phyloP scores from a whole-genome alignment of 176 grass and related monocot genomes.

The Aegilops umbellulata region DNA sequence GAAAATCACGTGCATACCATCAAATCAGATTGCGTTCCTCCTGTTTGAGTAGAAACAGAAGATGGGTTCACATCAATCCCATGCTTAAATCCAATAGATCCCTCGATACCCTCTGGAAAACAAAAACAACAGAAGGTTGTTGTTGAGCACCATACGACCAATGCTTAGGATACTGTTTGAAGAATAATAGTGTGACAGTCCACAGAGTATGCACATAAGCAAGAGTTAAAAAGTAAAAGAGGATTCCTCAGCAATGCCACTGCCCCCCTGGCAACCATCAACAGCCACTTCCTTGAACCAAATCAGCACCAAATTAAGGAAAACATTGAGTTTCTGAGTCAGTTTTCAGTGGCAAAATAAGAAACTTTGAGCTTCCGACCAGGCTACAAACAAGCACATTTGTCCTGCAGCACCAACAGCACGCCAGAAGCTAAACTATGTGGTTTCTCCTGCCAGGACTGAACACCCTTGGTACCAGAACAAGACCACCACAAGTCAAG shows the following conservation, averaged over 20 bases:
- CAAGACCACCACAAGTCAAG: slow-evolving; percentile 18
- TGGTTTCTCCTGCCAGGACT: not conserved
- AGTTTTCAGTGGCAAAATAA: not conserved
- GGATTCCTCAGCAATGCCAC: slow-evolving; percentile 21
- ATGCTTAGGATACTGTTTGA: slow-evolving; percentile 40
- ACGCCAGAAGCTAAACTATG: slow-evolving; percentile 20
- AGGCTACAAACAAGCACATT: slow-evolving; percentile 14
- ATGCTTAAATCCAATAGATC: slow-evolving; percentile 43
- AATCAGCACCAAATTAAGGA: not conserved
- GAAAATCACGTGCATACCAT: slow-evolving; percentile 43
- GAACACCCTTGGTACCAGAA: not conserved
- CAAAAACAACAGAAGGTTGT: slow-evolving; percentile 57
- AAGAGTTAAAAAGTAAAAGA: slow-evolving; percentile 22
- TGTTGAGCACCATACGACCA: slow-evolving; percentile 42
- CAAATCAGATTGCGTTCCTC: slow-evolving; percentile 36
- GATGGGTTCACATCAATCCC: slow-evolving; percentile 22
- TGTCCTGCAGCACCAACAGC: slow-evolving; percentile 29
- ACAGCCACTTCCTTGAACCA: slow-evolving; percentile 14
- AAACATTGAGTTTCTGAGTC: not conserved
- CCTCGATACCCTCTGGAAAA: slow-evolving; percentile 53
- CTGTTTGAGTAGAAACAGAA: slow-evolving; percentile 21
- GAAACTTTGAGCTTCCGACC: slow-evolving; percentile 8
- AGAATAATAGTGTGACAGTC: slow-evolving; percentile 37
- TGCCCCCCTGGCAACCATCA: slow-evolving; percentile 20
- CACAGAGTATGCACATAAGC: slow-evolving; percentile 36